A percentile compares a stretch with the other conserved stretches of the same genome.
phyloP scores from a whole-genome alignment of 768 basidiomycete species.

The Rhodotorula babjevae region DNA sequence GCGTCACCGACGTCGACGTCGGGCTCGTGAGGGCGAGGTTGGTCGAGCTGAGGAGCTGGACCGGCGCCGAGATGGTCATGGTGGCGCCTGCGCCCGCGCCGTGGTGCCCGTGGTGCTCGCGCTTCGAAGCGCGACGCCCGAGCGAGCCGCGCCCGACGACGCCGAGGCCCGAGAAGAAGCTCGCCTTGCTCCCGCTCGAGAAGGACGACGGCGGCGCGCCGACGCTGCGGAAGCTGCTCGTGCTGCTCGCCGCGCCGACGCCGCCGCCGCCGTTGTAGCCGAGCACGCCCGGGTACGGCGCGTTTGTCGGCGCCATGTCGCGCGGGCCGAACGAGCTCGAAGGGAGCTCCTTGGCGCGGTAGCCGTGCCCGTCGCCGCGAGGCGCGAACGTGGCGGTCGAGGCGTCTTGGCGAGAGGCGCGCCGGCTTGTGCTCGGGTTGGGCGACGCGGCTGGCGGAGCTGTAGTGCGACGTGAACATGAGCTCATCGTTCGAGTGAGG shows the following conservation, averaged over 20 bases:
- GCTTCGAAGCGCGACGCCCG: neutral
- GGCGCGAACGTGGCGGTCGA: conserved; percentile 29
- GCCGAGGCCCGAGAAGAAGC: conserved; percentile 1
- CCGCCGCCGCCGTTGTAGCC: neutral
- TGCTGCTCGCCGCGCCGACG: too few species aligned
- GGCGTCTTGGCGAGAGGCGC: conserved; percentile 15
- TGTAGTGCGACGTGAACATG: neutral
- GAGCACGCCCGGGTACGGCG: conserved; percentile 28
- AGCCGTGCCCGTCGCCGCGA: conserved; percentile 15
- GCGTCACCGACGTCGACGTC: neutral
- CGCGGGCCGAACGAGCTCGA: conserved; percentile 3
- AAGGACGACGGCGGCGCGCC: neutral
- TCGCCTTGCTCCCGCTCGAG: neutral
- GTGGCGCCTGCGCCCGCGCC: neutral
- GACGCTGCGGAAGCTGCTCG: neutral
- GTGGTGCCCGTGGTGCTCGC: neutral
- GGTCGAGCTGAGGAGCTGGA: neutral
- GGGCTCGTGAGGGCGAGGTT: neutral
- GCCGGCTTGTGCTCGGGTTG: neutral
- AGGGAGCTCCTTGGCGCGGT: conserved; percentile 22
- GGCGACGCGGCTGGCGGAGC: conserved; percentile 2
- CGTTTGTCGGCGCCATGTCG: neutral
- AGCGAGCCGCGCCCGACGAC: neutral
- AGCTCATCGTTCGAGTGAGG: neutral
- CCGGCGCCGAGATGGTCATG: neutral